Evolutionary conservation across 306 rosid genomes (phyloP), one percentile per base, ranked within the genome.

Genomic region (Prinsepia uniflora): DNA sequence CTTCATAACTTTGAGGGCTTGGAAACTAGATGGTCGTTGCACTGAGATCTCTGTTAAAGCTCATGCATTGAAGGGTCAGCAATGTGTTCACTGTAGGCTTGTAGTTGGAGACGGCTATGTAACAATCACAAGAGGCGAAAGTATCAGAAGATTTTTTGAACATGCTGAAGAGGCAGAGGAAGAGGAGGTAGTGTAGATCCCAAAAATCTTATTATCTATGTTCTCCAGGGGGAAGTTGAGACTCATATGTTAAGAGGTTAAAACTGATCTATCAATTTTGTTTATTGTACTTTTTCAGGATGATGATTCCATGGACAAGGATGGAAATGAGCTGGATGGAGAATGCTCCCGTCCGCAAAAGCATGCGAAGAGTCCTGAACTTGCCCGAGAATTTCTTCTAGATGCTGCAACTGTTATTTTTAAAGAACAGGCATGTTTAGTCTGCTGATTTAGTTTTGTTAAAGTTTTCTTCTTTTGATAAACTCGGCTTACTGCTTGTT

Each of bases 151-250:
- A 81, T 95, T 95, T 81, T 95, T 95, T 85, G 99, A 95, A 83
- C 92, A 89, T 77, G 99, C 97, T 80, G 99, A 95, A 86, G 99
- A 95, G 85, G 97, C 97, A 24, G 99, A 95, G 81, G 99, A 95
- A 84, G 99, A 95, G 74, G 99, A 95, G 99, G 99, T 95, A 82
- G 81, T 76, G 68, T 57, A 57, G 53, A 65, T 70, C 85, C 53
- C 70, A 22, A 52, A 47, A 15, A 62, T 63, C 80, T 81, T 80
- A 76, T 73, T 67, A 70, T 20, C 36, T 69, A 58, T 41, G 6
- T 48, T 58, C 70, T 72, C 73, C 55, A 14, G 15, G 15, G 46
- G 34, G 62, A 30, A 46, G 14, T 64, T 19, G 39, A 68, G 43
- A 55, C 45, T 20, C n/a, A 13, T 69, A 58, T 47, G 63, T 65